These are phyloP conservation scores for Cryptococcus depauperatus DNA, from an alignment of 1,284 basidiomycete genomes.

Conservation along the genomic window DNA sequence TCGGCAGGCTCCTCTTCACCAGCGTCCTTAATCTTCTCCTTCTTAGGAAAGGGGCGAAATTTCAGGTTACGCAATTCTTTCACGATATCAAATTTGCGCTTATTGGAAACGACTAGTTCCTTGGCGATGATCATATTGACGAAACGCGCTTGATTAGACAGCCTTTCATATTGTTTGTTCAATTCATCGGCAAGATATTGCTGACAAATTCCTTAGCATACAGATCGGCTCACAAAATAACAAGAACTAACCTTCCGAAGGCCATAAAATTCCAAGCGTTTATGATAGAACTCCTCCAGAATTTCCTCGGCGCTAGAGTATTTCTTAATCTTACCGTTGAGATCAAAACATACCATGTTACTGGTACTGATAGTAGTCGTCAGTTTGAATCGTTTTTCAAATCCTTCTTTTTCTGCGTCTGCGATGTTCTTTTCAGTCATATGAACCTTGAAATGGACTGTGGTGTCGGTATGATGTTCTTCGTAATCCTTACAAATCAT, in stretches of 20 bases:
- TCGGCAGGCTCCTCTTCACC: conserved; percentile 62
- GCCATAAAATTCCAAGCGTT: conserved; percentile 83
- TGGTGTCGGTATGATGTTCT: conserved; percentile 88
- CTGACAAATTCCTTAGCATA: conserved; percentile 45
- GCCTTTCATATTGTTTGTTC: conserved; percentile 69
- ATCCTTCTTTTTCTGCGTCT: conserved; percentile 80
- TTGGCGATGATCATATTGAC: conserved; percentile 91
- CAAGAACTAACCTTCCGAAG: conserved; percentile 68
- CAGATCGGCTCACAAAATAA: background rate
- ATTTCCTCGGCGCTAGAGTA: conserved; percentile 87
- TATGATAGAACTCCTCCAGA: conserved; percentile 85
- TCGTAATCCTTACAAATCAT: conserved; percentile 71
- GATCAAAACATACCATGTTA: conserved; percentile 99
- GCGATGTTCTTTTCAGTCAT: conserved; percentile 74
- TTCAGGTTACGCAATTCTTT: conserved; percentile 71
- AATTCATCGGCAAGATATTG: conserved; percentile 80
- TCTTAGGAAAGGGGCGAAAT: conserved; percentile 79
- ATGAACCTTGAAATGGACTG: conserved; percentile 81
- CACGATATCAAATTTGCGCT: conserved; percentile 82
- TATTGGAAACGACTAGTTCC: conserved; percentile 81
- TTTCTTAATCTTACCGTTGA: conserved; percentile 92
- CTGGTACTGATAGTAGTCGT: conserved; percentile 71
- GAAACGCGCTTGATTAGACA: conserved; percentile 94
- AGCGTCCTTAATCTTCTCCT: conserved; percentile 58
- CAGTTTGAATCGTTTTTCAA: conserved; percentile 88